Evolutionary conservation across 345 rosid species (phyloP).

Genomic region (Carallia pectinifolia): DNA sequence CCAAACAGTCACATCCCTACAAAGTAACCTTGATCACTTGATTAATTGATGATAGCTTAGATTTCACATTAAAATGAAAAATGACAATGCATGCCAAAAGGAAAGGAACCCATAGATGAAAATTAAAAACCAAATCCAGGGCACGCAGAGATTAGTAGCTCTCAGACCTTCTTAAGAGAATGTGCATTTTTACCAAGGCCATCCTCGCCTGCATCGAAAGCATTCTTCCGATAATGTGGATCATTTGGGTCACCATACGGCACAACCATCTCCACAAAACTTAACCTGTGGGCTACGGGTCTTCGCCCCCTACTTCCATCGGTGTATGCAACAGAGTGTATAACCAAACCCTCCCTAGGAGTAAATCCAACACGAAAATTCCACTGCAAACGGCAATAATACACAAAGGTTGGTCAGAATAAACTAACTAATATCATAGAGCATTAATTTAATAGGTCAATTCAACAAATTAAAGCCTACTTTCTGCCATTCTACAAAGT

Average conservation of each 20-base stretch:
- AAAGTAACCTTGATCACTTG: slow-evolving; percentile 4
- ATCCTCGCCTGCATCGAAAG: slow-evolving; percentile 98
- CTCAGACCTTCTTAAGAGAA: slow-evolving; percentile 79
- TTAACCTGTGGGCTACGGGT: slow-evolving; percentile 83
- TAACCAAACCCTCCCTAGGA: slow-evolving; percentile 86
- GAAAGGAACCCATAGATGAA: neutral
- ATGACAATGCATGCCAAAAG: no score
- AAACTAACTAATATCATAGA: neutral
- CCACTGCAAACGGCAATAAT: slow-evolving; percentile 60
- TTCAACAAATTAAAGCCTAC: slow-evolving; percentile 28
- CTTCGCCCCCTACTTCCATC: slow-evolving; percentile 92
- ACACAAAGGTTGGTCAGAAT: slow-evolving; percentile 11
- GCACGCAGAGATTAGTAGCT: neutral
- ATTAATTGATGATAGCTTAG: neutral
- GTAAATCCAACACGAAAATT: slow-evolving; percentile 93
- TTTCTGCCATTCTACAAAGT: slow-evolving; percentile 92
- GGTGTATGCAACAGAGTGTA: slow-evolving; percentile 83
- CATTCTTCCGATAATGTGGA: slow-evolving; percentile 89
- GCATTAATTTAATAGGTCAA: neutral
- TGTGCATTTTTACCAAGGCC: slow-evolving; percentile 95
- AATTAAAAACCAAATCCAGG: neutral
- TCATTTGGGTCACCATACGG: slow-evolving; percentile 97
- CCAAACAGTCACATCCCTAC: slow-evolving; percentile 92
- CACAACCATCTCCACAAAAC: slow-evolving; percentile 96
- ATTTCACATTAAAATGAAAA: no score